Evolutionary conservation across 1,284 basidiomycete genomes (phyloP).

Genomic region (Porogramme epimiltina): DNA sequence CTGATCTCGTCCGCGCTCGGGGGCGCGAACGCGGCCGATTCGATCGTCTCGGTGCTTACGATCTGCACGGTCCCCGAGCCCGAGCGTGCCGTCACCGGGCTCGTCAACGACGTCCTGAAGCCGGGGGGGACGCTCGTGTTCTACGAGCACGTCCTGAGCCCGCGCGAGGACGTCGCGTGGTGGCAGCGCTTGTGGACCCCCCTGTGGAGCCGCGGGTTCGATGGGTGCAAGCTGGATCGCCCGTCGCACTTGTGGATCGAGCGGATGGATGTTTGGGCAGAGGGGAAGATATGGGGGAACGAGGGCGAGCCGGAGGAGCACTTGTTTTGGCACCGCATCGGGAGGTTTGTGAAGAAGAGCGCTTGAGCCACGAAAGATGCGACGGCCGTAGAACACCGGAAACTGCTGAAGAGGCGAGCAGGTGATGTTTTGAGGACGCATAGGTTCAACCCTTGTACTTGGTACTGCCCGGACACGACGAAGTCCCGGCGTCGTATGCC

Average conservation of each 20-base stretch:
- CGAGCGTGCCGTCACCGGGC: conserved; percentile 39
- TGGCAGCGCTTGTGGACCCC: conserved; percentile 75
- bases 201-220: conserved; percentile 48
- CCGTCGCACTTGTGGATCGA: conserved; percentile 57
- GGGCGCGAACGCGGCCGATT: conserved; percentile 41
- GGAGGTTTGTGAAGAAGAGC: conserved; percentile 49
- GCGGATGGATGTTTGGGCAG: conserved; percentile 44
- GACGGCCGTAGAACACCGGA: no score
- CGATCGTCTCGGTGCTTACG: conserved; percentile 61
- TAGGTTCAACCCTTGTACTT: no score
- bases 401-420: no score
- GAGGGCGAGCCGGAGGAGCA: conserved; percentile 46
- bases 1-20: conserved; percentile 35
- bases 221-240: conserved; percentile 34
- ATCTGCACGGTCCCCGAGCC: conserved; percentile 62
- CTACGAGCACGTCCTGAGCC: conserved; percentile 66
- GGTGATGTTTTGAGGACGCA: no score
- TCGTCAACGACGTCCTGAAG: conserved; percentile 53
- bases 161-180: conserved; percentile 50
- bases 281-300: conserved; percentile 46
- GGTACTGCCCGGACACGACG: no score
- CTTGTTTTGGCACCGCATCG: conserved; percentile 59
- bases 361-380: neutral
- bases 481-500: no score
- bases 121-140: conserved; percentile 62